A percentile compares a stretch with the other conserved stretches of the same genome.
Conservation (phyloP, 176 grass and related monocot genomes). For the Calamus simplicifolius region DNA sequence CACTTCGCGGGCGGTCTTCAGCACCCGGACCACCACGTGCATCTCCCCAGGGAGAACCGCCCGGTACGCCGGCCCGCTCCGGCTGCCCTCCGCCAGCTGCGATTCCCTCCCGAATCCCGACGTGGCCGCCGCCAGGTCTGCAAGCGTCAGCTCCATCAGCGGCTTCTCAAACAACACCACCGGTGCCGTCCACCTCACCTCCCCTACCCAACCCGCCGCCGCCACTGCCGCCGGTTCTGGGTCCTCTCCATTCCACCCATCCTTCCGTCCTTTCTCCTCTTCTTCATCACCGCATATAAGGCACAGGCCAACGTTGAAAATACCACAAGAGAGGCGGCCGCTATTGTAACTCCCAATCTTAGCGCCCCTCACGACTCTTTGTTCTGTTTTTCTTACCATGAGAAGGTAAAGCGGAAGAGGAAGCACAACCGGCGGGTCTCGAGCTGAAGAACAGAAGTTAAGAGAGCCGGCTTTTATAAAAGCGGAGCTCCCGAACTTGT, state of each 20-base stretch:
- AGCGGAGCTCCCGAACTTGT: conserved; percentile 44
- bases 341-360: conserved; percentile 2
- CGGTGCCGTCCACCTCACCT: conserved; percentile 33
- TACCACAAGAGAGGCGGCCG: conserved; percentile 6
- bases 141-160: conserved; percentile 61
- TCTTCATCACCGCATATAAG: conserved; percentile 2
- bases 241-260: conserved; percentile 22
- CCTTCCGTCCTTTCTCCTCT: neutral
- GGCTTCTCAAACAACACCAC: conserved; percentile 81
- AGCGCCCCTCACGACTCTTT: conserved; percentile 5
- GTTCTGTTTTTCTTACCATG: neutral
- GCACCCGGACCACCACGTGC: conserved; percentile 68
- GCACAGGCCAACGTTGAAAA: conserved; percentile 9
- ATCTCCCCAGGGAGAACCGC: conserved; percentile 62
- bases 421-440: conserved; percentile 1
- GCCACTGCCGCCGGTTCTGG: neutral
- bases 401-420: neutral
- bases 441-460: conserved; percentile 5
- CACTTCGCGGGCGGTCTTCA: conserved; percentile 21
- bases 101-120: conserved; percentile 85
- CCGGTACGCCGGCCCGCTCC: conserved; percentile 60
- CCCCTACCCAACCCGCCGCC: conserved; percentile 29
- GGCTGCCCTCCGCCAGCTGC: conserved; percentile 47
- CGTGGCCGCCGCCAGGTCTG: conserved; percentile 63
- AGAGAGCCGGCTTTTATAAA: conserved; percentile 45